Conservation (phyloP, 345 rosid genomes). For the Pistacia atlantica region DNA sequence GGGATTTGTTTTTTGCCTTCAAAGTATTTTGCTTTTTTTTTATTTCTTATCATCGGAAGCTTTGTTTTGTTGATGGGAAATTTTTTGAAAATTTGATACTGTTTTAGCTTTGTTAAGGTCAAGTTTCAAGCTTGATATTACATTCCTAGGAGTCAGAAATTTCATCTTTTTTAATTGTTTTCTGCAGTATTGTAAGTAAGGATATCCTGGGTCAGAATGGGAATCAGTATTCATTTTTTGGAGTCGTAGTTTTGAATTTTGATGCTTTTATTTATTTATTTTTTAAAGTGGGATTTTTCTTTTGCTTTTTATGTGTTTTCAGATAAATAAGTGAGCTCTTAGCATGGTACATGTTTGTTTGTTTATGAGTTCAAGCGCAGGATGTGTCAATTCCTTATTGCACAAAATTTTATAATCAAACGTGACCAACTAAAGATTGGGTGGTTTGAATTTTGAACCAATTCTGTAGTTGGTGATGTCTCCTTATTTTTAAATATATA, state of each 20-base stretch:
- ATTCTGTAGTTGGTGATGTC: neutral
- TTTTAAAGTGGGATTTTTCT: neutral
- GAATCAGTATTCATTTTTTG: neutral
- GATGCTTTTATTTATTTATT: neutral
- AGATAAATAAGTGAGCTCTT: neutral
- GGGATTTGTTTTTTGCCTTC: conserved; percentile 15
- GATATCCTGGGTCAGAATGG: conserved; percentile 6
- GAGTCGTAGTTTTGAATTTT: no score
- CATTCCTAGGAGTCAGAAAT: conserved; percentile 8
- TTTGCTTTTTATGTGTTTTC: neutral
- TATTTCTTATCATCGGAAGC: neutral
- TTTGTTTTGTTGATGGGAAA: conserved; percentile 21
- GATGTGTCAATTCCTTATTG: neutral
- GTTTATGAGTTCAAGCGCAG: neutral
- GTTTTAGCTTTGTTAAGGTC: neutral
- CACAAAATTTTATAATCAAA: neutral
- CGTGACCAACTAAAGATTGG: neutral
- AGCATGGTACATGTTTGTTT: no score
- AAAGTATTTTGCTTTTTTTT: neutral
- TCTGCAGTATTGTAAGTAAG: neutral
- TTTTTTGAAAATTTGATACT: conserved; percentile 1
- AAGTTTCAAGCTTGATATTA: conserved; percentile 3
- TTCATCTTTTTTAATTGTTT: conserved; percentile 4
- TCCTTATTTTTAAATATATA: neutral
- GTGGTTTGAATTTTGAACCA: neutral